A percentile compares a stretch with the other conserved stretches of the same genome.
These are phyloP conservation scores for Phytophthora foliorum DNA, from an alignment of 352 stramenopile genomes.

Conservation along the genomic window DNA sequence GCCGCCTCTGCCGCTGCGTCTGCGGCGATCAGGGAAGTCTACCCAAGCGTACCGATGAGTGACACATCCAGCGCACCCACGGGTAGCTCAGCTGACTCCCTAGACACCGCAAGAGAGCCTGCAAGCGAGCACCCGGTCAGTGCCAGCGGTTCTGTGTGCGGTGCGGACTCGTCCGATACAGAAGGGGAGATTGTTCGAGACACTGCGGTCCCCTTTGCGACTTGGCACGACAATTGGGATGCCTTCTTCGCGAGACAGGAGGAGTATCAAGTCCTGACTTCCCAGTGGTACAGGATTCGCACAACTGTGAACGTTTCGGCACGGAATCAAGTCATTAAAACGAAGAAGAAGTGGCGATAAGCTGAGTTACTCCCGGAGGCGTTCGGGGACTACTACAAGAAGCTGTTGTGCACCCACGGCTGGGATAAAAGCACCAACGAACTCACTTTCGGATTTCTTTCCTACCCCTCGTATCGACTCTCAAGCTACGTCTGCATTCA, in stretches of 20 bases:
- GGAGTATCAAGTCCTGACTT: neutral
- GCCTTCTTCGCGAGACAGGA: neutral
- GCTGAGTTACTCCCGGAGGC: neutral
- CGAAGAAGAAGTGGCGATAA: slow-evolving; percentile 12
- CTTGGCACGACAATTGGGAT: slow-evolving; percentile 5
- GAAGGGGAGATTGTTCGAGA: neutral
- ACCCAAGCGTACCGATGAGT: neutral
- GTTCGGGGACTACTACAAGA: slow-evolving; percentile 14
- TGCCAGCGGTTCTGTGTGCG: neutral
- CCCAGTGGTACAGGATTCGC: neutral
- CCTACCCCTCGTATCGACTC: no score
- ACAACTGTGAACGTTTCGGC: neutral
- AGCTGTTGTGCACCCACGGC: slow-evolving; percentile 3
- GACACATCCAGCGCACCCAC: neutral
- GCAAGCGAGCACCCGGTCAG: no score
- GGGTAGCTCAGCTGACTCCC: no score
- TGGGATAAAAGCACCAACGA: slow-evolving; percentile 1
- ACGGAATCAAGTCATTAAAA: neutral
- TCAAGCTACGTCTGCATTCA: no score
- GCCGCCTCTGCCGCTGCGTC: no score
- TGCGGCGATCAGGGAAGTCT: no score
- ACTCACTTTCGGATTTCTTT: no score
- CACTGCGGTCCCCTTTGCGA: neutral
- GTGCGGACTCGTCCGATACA: slow-evolving; percentile 3
- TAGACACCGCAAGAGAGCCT: neutral